Evolutionary conservation across 768 basidiomycete genomes (phyloP), one percentile per base, ranked within the genome.

Genomic region (Megacollybia marginata): DNA sequence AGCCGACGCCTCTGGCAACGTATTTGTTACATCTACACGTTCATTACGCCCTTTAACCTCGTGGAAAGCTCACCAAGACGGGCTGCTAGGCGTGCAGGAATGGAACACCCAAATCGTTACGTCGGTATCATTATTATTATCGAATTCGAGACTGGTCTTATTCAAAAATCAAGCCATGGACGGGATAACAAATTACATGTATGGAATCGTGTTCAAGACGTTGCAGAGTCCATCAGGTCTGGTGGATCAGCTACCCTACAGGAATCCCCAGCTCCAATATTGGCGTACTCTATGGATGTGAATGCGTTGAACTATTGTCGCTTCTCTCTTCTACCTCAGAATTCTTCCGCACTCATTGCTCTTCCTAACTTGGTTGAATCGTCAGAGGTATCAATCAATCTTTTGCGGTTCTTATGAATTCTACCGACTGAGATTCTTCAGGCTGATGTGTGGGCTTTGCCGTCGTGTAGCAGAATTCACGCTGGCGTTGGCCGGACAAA

Each of bases 231-330:
- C 10, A 63, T 68, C 19, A 68, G 71, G 20, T 69, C 81, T 43
- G 75, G 80, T 7, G 78, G 80, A 15, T 79, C 83, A 3, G 86
- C 83, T 2, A 70, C 76, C 0, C 57, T 76, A 35, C 68, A 76
- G 1, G 73, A 70, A 28, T 62, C 77, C 7, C 69, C 75, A 1
- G 65, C 65, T 0, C 87, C 88, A 4, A 52, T 60, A 7, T 62
- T 88, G 4, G 61, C 67, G 10, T 85, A 83, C 57, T 85, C 87
- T 0, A 67, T 98, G 63, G 88, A 92, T 58, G 83, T 94, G 52
- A 99, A 99, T 61, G 84, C 95, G 2, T 73, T 98, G 49, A 96
- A 95, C 60, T 97, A 87, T 63, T 98, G 95, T 65, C 81, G 86
- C 2, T 93, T 96, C 65, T 86, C 89, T 7, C 69, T 97, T 2